Evolutionary conservation across 2,329 filamentous ascomycete genomes (phyloP).

Genomic region (Dothideomycetidae sp.): DNA sequence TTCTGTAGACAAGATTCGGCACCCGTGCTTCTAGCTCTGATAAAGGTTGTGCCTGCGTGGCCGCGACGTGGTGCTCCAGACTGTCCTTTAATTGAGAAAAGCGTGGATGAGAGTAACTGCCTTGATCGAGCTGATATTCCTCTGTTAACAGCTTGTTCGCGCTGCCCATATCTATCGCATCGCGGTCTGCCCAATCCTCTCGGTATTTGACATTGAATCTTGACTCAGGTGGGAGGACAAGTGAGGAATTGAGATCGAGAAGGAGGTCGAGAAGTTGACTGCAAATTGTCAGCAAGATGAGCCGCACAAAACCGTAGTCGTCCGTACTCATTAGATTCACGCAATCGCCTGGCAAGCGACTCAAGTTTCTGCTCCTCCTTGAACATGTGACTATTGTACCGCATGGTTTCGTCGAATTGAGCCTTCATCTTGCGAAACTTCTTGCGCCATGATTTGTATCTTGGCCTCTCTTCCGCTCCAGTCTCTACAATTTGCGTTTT

Average conservation of each 20-base stretch:
- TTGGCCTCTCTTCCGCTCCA: slow-evolving; percentile 10
- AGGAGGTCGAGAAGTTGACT: slow-evolving; percentile 83
- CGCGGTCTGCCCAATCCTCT: slow-evolving; percentile 1
- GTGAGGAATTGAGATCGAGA: slow-evolving; percentile 73
- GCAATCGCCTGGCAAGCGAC: slow-evolving; percentile 66
- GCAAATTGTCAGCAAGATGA: slow-evolving; percentile 12
- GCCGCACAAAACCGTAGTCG: not conserved
- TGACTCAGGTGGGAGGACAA: slow-evolving; percentile 60
- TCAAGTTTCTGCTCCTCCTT: slow-evolving; percentile 67
- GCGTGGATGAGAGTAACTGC: slow-evolving; percentile 19
- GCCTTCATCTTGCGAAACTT: slow-evolving; percentile 90
- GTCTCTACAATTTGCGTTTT: slow-evolving; percentile 2
- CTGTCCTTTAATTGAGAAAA: slow-evolving; percentile 20
- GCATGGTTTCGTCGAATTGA: slow-evolving; percentile 62
- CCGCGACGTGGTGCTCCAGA: slow-evolving; percentile 20
- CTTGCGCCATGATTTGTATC: slow-evolving; percentile 42
- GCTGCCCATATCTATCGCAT: slow-evolving; percentile 18
- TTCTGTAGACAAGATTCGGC: slow-evolving; percentile 21
- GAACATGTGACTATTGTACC: slow-evolving; percentile 69
- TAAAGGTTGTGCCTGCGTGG: slow-evolving; percentile 19
- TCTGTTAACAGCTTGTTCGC: slow-evolving; percentile 21
- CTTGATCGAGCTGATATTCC: slow-evolving; percentile 24
- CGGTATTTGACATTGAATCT: slow-evolving; percentile 50
- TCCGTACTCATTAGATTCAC: slow-evolving; percentile 89
- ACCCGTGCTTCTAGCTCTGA: slow-evolving; percentile 27